Conservation (phyloP, 768 basidiomycete species). For the Boletus eberwhitei region DNA sequence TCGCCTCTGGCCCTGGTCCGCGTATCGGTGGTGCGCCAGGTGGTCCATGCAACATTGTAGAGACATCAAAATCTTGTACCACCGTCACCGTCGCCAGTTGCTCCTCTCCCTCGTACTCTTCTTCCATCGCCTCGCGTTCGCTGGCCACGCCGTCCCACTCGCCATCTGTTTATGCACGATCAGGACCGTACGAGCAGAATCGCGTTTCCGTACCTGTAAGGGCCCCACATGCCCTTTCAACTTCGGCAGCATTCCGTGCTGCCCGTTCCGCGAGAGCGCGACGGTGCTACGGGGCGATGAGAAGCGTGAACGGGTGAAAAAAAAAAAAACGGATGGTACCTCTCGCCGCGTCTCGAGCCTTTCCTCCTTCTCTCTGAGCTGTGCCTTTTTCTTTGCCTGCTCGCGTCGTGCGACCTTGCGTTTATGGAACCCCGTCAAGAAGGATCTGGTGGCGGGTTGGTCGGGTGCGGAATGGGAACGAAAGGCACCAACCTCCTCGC, state of each 20-base stretch:
- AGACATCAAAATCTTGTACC: conserved; percentile 86
- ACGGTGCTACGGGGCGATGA: conserved; percentile 55
- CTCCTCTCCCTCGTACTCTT: conserved; percentile 82
- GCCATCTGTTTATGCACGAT: conserved; percentile 17
- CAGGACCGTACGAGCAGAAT: conserved; percentile 2
- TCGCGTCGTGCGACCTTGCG: conserved; percentile 84
- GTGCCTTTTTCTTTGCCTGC: conserved; percentile 67
- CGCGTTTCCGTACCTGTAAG: conserved; percentile 36
- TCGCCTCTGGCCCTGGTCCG: not conserved
- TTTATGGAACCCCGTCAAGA: conserved; percentile 91
- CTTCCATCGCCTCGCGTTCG: conserved; percentile 42
- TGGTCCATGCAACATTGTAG: conserved; percentile 51
- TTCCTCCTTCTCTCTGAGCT: conserved; percentile 73
- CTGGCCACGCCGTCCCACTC: conserved; percentile 47
- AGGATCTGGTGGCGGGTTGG: conserved; percentile 54
- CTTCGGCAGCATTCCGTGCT: conserved; percentile 66
- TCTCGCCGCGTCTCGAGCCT: conserved; percentile 73
- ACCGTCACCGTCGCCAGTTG: conserved; percentile 87
- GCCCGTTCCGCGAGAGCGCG: conserved; percentile 76
- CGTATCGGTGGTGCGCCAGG: conserved; percentile 32
- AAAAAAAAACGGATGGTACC: conserved; percentile 41
- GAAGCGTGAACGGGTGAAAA: conserved; percentile 6
- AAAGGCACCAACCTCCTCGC: conserved; percentile 58
- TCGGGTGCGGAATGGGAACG: conserved; percentile 18
- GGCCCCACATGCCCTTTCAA: conserved; percentile 72